Base-by-base conservation (phyloP, 441 rosid genomes). In the Rhodomyrtus psidioides region DNA sequence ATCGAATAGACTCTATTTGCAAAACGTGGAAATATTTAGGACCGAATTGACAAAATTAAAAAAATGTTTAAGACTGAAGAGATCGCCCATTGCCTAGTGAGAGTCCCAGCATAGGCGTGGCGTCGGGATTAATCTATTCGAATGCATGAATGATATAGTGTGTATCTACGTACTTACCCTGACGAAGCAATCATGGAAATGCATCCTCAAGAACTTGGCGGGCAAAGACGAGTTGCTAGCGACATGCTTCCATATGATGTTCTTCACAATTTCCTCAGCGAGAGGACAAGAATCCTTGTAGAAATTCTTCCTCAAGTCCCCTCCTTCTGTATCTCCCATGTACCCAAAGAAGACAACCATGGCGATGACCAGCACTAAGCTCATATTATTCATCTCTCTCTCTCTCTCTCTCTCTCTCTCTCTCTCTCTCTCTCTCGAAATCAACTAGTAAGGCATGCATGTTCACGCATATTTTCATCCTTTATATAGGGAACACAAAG, bases 101-200 rank as follows among this genome's bases (percentile, higher is more conserved):
- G 0, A 65, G 2, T 10, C 44, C 8, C 79, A 6, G 26, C 49
- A 5, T 19, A 39, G 15, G 51, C 9, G 13, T 23, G 23, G 79
- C 24, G 8, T 21, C 49, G 9, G 9, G 16, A 70, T 70, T 21
- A 39, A 70, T 39, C 0, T 70, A 10, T 21, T 17, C 2, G 7
- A 30, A 62, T 21, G 79, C 79, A 39, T 3, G 79, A 44, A 65
- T 39, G 9, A 21, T 21, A 23, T 39, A 39, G n/a, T 1, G 49
- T 12, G n/a, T 26, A 26, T 55, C 13, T 0, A 27, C 12, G 44
- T 16, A 0, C 62, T 34, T 90, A 93, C 95, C 93, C 91, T 89
- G 59, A 92, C 95, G 81, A 92, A 92, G 86, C 94, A 93, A 75
- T 93, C 95, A 59, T 93, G 95, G 88, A 87, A 93, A 21, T 93